These are phyloP conservation scores for Xylariales sp. DNA, from an alignment of 2,329 filamentous ascomycete species.

Conservation along the genomic window DNA sequence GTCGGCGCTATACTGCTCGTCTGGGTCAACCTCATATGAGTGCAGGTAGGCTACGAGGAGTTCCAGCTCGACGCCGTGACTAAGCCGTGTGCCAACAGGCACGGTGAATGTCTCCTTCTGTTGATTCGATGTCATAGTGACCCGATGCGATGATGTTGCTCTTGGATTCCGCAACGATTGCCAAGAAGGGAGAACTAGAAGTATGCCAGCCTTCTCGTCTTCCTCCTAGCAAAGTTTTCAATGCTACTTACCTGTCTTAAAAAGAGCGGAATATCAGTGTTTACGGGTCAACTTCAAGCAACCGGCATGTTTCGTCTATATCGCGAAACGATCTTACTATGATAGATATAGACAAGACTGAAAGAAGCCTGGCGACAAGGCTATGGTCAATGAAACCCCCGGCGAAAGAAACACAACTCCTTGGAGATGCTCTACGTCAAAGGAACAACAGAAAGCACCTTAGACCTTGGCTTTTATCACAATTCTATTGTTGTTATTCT, in stretches of 20 bases:
- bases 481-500: conserved; percentile 24
- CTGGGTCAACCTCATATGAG: conserved; percentile 41
- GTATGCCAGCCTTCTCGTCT: conserved; percentile 23
- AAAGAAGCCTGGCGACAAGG: conserved; percentile 11
- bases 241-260: background rate
- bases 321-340: conserved; percentile 3
- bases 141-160: background rate
- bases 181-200: conserved; percentile 13
- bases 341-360: background rate
- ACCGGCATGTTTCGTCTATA: background rate
- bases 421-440: conserved; percentile 9
- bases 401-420: background rate
- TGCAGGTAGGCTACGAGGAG: conserved; percentile 41
- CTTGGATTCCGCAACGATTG: background rate
- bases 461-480: conserved; percentile 25
- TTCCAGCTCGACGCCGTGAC: conserved; percentile 49
- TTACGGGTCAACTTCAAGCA: background rate
- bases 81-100: conserved; percentile 41
- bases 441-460: conserved; percentile 14
- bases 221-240: conserved; percentile 10
- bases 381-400: background rate
- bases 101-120: conserved; percentile 31
- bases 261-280: background rate
- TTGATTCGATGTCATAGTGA: conserved; percentile 16
- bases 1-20: conserved; percentile 31